A percentile compares a stretch with the other conserved stretches of the same genome.
Conservation (phyloP, 2,329 filamentous ascomycete species). For the Xylariaceae sp. region DNA sequence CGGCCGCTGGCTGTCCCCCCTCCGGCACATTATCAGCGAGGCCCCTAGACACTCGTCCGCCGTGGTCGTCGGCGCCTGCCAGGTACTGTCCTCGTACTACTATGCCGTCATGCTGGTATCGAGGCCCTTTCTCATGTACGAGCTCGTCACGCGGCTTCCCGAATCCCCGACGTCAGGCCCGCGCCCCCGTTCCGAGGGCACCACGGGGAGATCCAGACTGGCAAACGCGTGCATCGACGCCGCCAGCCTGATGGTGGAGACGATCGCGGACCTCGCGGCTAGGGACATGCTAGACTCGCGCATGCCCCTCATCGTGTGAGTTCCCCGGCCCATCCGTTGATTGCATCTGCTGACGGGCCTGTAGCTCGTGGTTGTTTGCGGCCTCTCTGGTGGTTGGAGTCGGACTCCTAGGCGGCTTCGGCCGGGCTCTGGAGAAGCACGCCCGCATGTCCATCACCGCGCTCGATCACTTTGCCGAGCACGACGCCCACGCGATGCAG, state of each 20-base stretch:
- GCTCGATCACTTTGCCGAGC: slow-evolving; percentile 40
- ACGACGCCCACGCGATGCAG: slow-evolving; percentile 43
- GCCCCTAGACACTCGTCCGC: slow-evolving; percentile 17
- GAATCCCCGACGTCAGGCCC: slow-evolving; percentile 20
- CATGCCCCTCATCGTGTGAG: slow-evolving; percentile 44
- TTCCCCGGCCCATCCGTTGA: slow-evolving; percentile 7
- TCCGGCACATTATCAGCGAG: slow-evolving; percentile 27
- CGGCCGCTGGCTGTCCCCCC: slow-evolving; percentile 35
- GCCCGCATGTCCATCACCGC: slow-evolving; percentile 39
- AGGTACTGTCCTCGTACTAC: slow-evolving; percentile 46
- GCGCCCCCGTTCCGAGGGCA: slow-evolving; percentile 15
- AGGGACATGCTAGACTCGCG: slow-evolving; percentile 33
- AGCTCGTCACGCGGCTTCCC: slow-evolving; percentile 38
- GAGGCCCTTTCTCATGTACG: slow-evolving; percentile 49
- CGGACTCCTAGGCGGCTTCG: slow-evolving; percentile 44
- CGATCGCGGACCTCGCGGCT: slow-evolving; percentile 36
- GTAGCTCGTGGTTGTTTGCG: slow-evolving; percentile 46
- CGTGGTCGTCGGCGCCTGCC: slow-evolving; percentile 39
- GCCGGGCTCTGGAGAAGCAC: slow-evolving; percentile 44
- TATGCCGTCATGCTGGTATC: slow-evolving; percentile 52
- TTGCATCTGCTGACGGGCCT: not conserved
- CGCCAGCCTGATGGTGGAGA: slow-evolving; percentile 45
- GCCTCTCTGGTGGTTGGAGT: slow-evolving; percentile 44
- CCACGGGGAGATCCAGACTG: slow-evolving; percentile 38
- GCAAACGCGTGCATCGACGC: slow-evolving; percentile 50